These are phyloP conservation scores for Mucor racemosus DNA, from an alignment of 371 early-diverging fungal genomes.

Conservation along the genomic window DNA sequence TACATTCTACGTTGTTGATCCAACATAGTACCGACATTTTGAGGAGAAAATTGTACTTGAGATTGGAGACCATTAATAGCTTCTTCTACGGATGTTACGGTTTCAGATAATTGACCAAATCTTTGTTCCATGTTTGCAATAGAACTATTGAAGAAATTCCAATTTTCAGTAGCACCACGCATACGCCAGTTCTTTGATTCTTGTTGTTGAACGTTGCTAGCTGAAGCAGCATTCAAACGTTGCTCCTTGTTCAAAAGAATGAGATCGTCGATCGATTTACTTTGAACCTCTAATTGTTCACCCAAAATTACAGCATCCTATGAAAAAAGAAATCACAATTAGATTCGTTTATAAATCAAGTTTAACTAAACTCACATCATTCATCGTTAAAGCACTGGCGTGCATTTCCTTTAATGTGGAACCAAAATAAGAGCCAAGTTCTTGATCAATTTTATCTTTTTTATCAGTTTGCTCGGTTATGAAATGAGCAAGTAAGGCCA, in stretches of 20 bases:
- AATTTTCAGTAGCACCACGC: slow-evolving; percentile 25
- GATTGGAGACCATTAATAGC: slow-evolving; percentile 15
- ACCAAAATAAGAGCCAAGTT: slow-evolving; percentile 20
- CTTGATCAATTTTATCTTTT: slow-evolving; percentile 15
- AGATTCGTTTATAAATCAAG: too few species aligned
- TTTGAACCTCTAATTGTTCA: slow-evolving; percentile 19
- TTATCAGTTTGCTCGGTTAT: slow-evolving; percentile 26
- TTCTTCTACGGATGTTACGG: slow-evolving; percentile 19
- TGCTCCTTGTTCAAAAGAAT: slow-evolving; percentile 21
- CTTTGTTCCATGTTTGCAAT: slow-evolving; percentile 15
- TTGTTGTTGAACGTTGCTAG: slow-evolving; percentile 16
- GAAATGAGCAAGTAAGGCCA: slow-evolving; percentile 24
- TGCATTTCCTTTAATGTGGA: slow-evolving; percentile 15
- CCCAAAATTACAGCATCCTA: slow-evolving; percentile 28
- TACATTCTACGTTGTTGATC: slow-evolving; percentile 13
- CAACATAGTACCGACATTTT: slow-evolving; percentile 1
- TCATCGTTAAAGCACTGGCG: neutral
- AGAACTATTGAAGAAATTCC: slow-evolving; percentile 17
- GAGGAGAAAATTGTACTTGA: slow-evolving; percentile 4
- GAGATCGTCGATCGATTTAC: slow-evolving; percentile 12
- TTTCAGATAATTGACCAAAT: slow-evolving; percentile 3
- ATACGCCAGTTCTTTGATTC: slow-evolving; percentile 24
- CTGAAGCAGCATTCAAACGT: slow-evolving; percentile 18
- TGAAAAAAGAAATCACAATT: neutral
- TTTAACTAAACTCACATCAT: slow-evolving; percentile 15